Percentiles rank a stretch among this genome's conserved stretches.
phyloP scores from a whole-genome alignment of 768 basidiomycete species.

The Lepiota venenata region DNA sequence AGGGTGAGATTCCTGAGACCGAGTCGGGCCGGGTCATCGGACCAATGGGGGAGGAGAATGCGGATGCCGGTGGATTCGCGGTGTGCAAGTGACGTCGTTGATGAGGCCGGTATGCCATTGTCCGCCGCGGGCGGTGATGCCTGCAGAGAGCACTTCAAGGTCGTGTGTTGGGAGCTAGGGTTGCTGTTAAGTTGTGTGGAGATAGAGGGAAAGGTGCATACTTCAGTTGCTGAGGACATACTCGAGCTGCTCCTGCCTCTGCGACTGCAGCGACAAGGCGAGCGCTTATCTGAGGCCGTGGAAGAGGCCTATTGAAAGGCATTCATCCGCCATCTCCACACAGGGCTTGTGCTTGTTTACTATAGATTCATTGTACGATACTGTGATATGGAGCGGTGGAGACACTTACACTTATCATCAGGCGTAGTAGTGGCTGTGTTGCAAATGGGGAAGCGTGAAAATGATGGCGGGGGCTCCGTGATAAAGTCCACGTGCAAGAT shows the following conservation, averaged over 20 bases:
- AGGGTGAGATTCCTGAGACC: constrained; percentile 49
- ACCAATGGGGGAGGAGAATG: constrained; percentile 89
- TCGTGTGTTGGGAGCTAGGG: constrained; percentile 58
- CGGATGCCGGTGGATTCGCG: constrained; percentile 55
- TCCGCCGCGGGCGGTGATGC: constrained; percentile 74
- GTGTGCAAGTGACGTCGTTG: constrained; percentile 78
- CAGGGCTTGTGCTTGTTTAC: neutral
- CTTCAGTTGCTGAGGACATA: constrained; percentile 52
- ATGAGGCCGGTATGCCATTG: constrained; percentile 78
- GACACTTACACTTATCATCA: too few species aligned
- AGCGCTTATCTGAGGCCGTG: constrained; percentile 43
- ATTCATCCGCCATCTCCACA: neutral
- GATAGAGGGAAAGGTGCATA: too few species aligned
- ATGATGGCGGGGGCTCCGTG: too few species aligned
- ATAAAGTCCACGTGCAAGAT: too few species aligned
- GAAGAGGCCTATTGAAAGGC: constrained; percentile 25
- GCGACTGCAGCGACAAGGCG: constrained; percentile 41
- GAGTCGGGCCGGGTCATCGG: constrained; percentile 71
- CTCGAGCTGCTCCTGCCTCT: constrained; percentile 40
- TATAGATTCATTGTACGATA: too few species aligned
- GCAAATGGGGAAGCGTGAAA: too few species aligned
- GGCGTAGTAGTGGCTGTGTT: too few species aligned
- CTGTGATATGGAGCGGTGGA: too few species aligned
- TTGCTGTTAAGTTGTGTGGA: too few species aligned
- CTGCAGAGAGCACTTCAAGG: constrained; percentile 68